These are phyloP conservation scores for Trapa bicornis DNA, from an alignment of 345 rosid species.

Conservation along the genomic window DNA sequence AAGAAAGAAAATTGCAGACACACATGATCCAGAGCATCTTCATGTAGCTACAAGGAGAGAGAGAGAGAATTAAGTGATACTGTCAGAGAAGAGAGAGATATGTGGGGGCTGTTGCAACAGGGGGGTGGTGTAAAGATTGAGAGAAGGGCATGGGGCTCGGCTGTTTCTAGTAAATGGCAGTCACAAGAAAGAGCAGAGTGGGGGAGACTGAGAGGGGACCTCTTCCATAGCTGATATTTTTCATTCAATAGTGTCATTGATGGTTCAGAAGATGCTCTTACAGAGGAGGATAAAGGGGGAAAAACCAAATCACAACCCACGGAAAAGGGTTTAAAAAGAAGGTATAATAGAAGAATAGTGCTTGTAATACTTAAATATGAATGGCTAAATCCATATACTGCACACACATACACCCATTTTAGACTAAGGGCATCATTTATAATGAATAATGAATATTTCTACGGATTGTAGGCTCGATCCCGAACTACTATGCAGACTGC, in stretches of 20 bases:
- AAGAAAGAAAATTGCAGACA: not conserved
- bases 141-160: not conserved
- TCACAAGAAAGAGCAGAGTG: not conserved
- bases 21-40: not conserved
- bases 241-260: not conserved
- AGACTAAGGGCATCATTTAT: too few relatives aligned
- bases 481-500: too few relatives aligned
- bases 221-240: not conserved
- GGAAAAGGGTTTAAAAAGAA: too few relatives aligned
- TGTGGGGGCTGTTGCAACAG: not conserved
- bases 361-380: too few relatives aligned
- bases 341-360: too few relatives aligned
- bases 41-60: not conserved
- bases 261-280: not conserved
- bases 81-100: conserved; percentile 1
- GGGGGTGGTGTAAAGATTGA: not conserved
- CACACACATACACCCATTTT: too few relatives aligned
- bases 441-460: too few relatives aligned
- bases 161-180: conserved; percentile 1
- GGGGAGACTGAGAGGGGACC: not conserved
- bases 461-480: too few relatives aligned
- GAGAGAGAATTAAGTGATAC: not conserved
- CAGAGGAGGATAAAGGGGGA: not conserved
- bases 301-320: too few relatives aligned
- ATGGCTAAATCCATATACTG: too few relatives aligned